Percentiles rank a stretch among this genome's conserved stretches.
Conservation (phyloP, 1,284 basidiomycete genomes). For the Austroboletus niveus region DNA sequence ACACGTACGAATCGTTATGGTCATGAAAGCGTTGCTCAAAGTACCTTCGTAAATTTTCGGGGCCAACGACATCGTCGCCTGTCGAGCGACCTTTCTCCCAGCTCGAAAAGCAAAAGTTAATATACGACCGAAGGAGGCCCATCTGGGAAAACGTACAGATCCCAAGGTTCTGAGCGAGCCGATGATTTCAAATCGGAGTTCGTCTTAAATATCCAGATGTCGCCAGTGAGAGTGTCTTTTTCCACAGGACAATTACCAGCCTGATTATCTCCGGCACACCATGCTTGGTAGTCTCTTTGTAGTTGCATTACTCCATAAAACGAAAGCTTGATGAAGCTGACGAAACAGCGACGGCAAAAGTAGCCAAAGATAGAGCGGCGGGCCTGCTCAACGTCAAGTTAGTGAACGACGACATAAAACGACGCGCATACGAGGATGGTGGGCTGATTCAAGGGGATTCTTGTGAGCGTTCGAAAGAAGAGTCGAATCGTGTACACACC, state of each 20-base stretch:
- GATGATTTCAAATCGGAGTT: constrained; percentile 62
- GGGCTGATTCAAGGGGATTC: constrained; percentile 14
- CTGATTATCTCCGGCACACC: constrained; percentile 50
- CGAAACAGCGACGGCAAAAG: constrained; percentile 70
- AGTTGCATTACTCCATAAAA: constrained; percentile 64
- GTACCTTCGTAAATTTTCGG: constrained; percentile 69
- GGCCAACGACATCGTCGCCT: constrained; percentile 65
- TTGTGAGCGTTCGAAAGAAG: neutral
- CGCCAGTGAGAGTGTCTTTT: constrained; percentile 58
- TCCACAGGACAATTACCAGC: constrained; percentile 49
- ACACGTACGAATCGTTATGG: constrained; percentile 68
- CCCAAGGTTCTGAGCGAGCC: constrained; percentile 60
- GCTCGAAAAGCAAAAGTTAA: constrained; percentile 36
- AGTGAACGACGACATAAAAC: neutral
- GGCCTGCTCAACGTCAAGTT: constrained; percentile 24
- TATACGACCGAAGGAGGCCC: neutral
- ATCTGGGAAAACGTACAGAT: constrained; percentile 43
- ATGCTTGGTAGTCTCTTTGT: constrained; percentile 60
- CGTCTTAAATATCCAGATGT: constrained; percentile 64
- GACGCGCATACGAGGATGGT: constrained; percentile 28
- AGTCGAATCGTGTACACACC: constrained; percentile 26
- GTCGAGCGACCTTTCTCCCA: constrained; percentile 61
- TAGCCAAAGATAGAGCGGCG: constrained; percentile 79
- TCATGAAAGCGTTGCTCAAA: constrained; percentile 83
- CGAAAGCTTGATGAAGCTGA: constrained; percentile 72